These are phyloP conservation scores for Melanopsichium pennsylvanicum DNA, from an alignment of 1,284 basidiomycete species.

Conservation along the genomic window DNA sequence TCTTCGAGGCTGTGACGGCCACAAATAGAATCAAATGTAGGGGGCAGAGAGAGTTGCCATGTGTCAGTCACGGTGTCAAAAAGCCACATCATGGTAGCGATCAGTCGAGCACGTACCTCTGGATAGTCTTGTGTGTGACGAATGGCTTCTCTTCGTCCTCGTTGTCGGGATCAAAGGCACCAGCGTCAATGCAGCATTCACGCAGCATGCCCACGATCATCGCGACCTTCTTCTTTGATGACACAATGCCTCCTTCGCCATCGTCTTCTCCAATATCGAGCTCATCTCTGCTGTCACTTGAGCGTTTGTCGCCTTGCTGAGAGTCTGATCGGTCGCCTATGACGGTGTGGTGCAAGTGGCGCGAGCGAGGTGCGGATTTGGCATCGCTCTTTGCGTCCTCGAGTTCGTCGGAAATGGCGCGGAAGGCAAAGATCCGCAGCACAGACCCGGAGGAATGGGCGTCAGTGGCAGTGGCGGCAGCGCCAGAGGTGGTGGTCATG, in stretches of 20 bases:
- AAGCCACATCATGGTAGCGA: neutral
- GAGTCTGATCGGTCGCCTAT: neutral
- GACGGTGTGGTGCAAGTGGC: constrained; percentile 29
- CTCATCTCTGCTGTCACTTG: neutral
- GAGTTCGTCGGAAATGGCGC: constrained; percentile 54
- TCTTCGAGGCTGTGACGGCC: constrained; percentile 43
- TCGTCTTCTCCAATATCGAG: constrained; percentile 9
- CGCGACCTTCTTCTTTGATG: constrained; percentile 77
- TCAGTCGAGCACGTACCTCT: constrained; percentile 31
- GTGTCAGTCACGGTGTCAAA: neutral
- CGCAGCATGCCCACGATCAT: constrained; percentile 80
- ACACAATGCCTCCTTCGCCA: constrained; percentile 10
- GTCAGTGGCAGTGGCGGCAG: neutral
- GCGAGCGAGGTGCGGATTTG: constrained; percentile 11
- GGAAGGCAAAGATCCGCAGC: constrained; percentile 48
- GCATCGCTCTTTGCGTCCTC: constrained; percentile 1
- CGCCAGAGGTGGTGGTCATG: constrained; percentile 20
- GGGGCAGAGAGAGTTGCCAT: neutral
- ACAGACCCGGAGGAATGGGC: constrained; percentile 3
- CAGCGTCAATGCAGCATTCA: constrained; percentile 70
- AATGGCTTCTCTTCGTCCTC: constrained; percentile 20
- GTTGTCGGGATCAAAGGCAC: constrained; percentile 35
- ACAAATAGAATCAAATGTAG: neutral
- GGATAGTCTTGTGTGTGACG: constrained; percentile 50
- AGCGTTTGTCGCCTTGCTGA: neutral